Conservation (phyloP, 768 basidiomycete species). For the Leucosporidium scottii region DNA sequence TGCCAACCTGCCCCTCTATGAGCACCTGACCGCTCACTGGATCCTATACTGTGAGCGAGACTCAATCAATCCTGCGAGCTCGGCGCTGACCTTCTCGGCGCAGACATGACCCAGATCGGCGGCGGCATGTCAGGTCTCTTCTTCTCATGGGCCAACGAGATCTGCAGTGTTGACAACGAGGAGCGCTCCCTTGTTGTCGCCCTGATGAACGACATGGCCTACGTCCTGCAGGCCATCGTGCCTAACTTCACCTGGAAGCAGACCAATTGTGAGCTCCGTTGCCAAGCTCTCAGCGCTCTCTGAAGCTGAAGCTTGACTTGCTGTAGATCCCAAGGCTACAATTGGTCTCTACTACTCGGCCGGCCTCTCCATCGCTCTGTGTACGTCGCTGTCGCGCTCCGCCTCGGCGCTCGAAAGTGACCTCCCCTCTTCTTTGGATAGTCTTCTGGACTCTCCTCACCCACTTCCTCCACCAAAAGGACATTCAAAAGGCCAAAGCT, state of each 20-base stretch:
- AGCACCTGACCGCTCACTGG: conserved; percentile 27
- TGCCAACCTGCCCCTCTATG: conserved; percentile 18
- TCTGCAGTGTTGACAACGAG: conserved; percentile 34
- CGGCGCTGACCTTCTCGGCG: neutral
- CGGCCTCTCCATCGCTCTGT: neutral
- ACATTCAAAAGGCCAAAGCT: too few species aligned
- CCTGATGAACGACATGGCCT: conserved; percentile 37
- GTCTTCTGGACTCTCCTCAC: neutral
- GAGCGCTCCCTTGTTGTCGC: conserved; percentile 36
- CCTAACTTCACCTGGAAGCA: conserved; percentile 40
- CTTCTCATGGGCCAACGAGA: conserved; percentile 37
- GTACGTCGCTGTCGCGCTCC: neutral
- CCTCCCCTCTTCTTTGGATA: neutral
- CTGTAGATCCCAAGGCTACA: neutral
- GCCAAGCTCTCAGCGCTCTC: too few species aligned
- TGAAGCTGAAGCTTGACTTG: too few species aligned
- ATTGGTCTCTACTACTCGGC: neutral
- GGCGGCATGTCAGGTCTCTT: conserved; percentile 34
- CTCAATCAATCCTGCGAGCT: too few species aligned
- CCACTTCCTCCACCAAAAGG: too few species aligned
- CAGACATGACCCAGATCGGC: conserved; percentile 2
- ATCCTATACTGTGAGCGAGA: conserved; percentile 30
- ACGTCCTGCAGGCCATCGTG: conserved; percentile 37
- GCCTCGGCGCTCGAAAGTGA: neutral
- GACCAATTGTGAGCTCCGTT: too few species aligned